Conservation (phyloP, 129 eudicot genomes). For the Tagetes erecta region DNA sequence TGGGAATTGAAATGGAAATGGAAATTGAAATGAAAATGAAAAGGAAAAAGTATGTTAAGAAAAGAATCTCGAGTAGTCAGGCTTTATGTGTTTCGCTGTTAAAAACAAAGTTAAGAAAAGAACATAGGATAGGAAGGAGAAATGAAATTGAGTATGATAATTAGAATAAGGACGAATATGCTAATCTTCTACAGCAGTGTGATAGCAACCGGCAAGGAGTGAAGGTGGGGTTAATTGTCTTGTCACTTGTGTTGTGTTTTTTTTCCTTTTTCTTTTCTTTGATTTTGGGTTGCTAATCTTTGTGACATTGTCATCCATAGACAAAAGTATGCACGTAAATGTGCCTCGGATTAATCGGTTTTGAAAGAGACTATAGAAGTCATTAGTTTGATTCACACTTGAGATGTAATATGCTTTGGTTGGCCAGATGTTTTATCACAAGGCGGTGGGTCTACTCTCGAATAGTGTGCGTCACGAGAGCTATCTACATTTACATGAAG, state of each 20-base stretch:
- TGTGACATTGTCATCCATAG: background rate
- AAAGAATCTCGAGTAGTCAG: too few species aligned
- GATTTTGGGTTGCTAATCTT: background rate
- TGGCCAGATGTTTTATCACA: too few species aligned
- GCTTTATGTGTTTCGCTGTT: too few species aligned
- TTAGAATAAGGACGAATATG: conserved; percentile 22
- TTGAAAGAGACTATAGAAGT: too few species aligned
- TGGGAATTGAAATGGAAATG: conserved; percentile 3
- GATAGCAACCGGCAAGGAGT: conserved; percentile 23
- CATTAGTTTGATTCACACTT: too few species aligned
- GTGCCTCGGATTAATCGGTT: background rate
- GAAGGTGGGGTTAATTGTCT: conserved; percentile 9
- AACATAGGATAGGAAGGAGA: too few species aligned
- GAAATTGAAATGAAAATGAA: conserved; percentile 15
- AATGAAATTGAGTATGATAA: conserved; percentile 15
- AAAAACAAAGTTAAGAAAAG: background rate
- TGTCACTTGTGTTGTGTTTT: background rate
- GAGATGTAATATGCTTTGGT: too few species aligned
- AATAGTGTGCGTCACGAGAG: too few species aligned
- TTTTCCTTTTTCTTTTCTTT: background rate
- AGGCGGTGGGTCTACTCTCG: too few species aligned
- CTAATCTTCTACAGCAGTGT: conserved; percentile 19
- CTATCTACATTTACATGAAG: too few species aligned
- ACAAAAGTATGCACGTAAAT: conserved; percentile 11
- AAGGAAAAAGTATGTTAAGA: conserved; percentile 1